Evolutionary conservation across 2,329 filamentous ascomycete genomes (phyloP).

Genomic region (Pyrenochaeta sp.): DNA sequence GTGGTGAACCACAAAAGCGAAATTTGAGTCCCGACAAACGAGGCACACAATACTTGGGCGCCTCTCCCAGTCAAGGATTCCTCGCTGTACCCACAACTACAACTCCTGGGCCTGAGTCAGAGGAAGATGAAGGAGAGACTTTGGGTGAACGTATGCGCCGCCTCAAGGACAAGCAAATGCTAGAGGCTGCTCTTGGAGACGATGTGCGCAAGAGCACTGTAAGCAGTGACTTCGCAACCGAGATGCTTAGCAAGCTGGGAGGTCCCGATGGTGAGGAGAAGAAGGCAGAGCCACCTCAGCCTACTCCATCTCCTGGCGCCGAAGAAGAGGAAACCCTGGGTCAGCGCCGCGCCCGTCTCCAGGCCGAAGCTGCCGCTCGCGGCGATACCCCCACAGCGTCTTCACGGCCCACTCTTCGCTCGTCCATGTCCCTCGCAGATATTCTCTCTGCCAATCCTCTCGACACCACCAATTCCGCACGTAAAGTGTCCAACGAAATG

Average conservation of each 20-base stretch:
- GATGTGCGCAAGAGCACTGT: slow-evolving; percentile 60
- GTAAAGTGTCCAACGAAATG: slow-evolving; percentile 46
- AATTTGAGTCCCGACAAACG: slow-evolving; percentile 31
- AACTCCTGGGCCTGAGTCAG: slow-evolving; percentile 36
- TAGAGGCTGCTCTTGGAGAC: slow-evolving; percentile 50
- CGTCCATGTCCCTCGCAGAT: slow-evolving; percentile 66
- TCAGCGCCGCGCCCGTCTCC: slow-evolving; percentile 75
- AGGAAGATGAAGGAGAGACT: slow-evolving; percentile 65
- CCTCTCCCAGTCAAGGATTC: slow-evolving; percentile 32
- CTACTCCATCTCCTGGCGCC: slow-evolving; percentile 21
- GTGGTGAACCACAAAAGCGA: slow-evolving; percentile 56
- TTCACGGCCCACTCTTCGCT: slow-evolving; percentile 46
- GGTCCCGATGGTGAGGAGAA: slow-evolving; percentile 25
- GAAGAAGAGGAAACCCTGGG: slow-evolving; percentile 80
- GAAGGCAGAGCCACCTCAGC: slow-evolving; percentile 38
- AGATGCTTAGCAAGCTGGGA: slow-evolving; percentile 64
- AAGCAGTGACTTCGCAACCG: slow-evolving; percentile 71
- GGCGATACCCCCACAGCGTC: slow-evolving; percentile 35
- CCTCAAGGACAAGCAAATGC: slow-evolving; percentile 66
- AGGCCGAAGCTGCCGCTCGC: slow-evolving; percentile 70
- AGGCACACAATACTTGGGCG: slow-evolving; percentile 19
- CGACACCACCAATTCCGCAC: slow-evolving; percentile 39
- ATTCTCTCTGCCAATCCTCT: slow-evolving; percentile 65
- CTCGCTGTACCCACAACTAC: slow-evolving; percentile 36
- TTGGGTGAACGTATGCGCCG: slow-evolving; percentile 71